Evolutionary conservation across 1,139 yeast genomes (phyloP), one percentile per base, ranked within the genome.

Genomic region (Candida glucosophila): DNA sequence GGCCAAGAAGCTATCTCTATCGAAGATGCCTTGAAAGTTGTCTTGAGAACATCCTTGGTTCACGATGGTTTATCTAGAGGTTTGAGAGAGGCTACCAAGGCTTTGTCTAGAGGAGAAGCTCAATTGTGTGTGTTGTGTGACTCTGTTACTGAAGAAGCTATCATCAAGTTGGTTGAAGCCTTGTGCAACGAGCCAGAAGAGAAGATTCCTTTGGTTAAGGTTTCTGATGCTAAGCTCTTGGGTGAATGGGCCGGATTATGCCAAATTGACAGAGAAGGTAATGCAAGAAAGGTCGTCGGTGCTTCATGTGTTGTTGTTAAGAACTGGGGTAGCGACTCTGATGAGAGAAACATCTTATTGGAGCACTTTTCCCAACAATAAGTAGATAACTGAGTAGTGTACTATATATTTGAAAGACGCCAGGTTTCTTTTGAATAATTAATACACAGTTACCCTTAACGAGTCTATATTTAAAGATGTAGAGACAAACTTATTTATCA

Each of bases 241-340:
- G 99, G 99, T 77, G 97, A 90, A 77, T 90, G 98, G 99, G 98
- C 97, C 58, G 99, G 99, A 79, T 78, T 90, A 54, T 92, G 96
- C 75, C 90, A 86, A 74, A 80, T 90, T 58, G 98, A 90, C 93
- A 86, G 95, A 75, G 98, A 90, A 58, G 99, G 98, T 73, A 86
- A 88, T 77, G 96, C 97, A 73, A 86, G 97, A 78, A 90, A 90
- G 86, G 97, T 90, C 56, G 98, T 92, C 65, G 98, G 97, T 73
- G 94, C 96, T 68, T 88, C 97, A 56, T 90, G 95, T 70, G 97
- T 90, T 59, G 98, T 90, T 58, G 86, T 90, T 77, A 86, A 83
- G 79, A 80, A 85, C 92, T 90, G 97, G 97, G 98, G 98, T 82
- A 94, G 86, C 61, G 95, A 88, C 71, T 82, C 97, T 56, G 93